A percentile compares a stretch with the other conserved stretches of the same genome.
Evolutionary conservation across 805 yeast species (phyloP).

Genomic region (Candida verbasci): DNA sequence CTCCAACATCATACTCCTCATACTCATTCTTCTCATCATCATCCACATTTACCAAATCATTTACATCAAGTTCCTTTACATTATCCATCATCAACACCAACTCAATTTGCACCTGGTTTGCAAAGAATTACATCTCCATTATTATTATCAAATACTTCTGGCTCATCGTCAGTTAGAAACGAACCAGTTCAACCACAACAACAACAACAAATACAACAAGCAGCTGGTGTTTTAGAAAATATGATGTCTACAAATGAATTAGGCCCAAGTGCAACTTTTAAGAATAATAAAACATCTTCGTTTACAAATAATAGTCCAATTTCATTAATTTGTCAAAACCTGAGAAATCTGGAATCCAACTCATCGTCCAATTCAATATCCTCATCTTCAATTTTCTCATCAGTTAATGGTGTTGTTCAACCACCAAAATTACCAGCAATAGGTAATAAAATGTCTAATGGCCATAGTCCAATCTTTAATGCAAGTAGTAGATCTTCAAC

Average conservation of each 20-base stretch:
- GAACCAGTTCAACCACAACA: no score
- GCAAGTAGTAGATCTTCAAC: constrained; percentile 28
- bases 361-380: not conserved
- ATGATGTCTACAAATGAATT: constrained; percentile 42
- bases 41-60: constrained; percentile 19
- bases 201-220: constrained; percentile 23
- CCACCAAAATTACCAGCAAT: constrained; percentile 33
- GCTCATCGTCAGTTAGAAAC: constrained; percentile 35
- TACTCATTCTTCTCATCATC: no score
- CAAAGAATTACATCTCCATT: constrained; percentile 63
- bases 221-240: constrained; percentile 42
- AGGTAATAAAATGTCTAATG: constrained; percentile 24
- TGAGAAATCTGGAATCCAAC: constrained; percentile 10
- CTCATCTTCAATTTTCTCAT: constrained; percentile 30
- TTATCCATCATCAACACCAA: constrained; percentile 66
- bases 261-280: constrained; percentile 42
- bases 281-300: no score
- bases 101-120: constrained; percentile 64
- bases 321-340: constrained; percentile 32
- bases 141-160: constrained; percentile 48
- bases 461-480: constrained; percentile 45
- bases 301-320: constrained; percentile 14
- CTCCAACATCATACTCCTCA: constrained; percentile 1
- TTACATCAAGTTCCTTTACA: constrained; percentile 51
- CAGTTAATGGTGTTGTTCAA: constrained; percentile 28